Evolutionary conservation across 2,329 filamentous ascomycete species (phyloP).

Genomic region (Polytolypa hystricis): DNA sequence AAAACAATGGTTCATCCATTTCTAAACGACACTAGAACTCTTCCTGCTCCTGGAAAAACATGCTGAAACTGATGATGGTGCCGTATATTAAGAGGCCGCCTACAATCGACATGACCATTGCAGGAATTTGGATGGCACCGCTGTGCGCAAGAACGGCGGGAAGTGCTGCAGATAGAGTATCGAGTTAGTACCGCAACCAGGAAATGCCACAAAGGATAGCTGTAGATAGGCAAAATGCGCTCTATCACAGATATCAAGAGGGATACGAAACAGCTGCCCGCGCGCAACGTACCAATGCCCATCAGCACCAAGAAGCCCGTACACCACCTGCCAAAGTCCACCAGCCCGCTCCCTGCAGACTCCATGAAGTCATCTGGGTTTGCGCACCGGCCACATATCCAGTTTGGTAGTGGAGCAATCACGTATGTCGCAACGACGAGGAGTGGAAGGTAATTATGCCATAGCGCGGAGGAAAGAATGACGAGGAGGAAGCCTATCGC

Average conservation of each 20-base stretch:
- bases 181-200: too few relatives aligned
- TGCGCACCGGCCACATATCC: conserved; percentile 78
- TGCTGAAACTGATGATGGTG: conserved; percentile 93
- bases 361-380: conserved; percentile 96
- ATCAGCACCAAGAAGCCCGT: conserved; percentile 95
- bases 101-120: conserved; percentile 90
- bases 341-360: conserved; percentile 64
- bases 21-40: too few relatives aligned
- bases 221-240: too few relatives aligned
- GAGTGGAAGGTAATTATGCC: conserved; percentile 86
- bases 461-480: conserved; percentile 93
- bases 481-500: conserved; percentile 98
- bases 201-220: too few relatives aligned
- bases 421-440: conserved; percentile 94
- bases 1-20: too few relatives aligned
- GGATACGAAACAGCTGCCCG: too few relatives aligned
- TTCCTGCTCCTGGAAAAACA: conserved; percentile 97
- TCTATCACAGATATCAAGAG: too few relatives aligned
- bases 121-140: conserved; percentile 66
- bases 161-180: conserved; percentile 51
- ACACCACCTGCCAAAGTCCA: conserved; percentile 86
- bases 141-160: conserved; percentile 82
- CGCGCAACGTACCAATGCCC: conserved; percentile 74
- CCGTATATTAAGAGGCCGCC: conserved; percentile 93
- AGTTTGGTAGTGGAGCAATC: conserved; percentile 88